These are phyloP conservation scores for Nothophytophthora sp. DNA, from an alignment of 352 stramenopile genomes.

Conservation along the genomic window DNA sequence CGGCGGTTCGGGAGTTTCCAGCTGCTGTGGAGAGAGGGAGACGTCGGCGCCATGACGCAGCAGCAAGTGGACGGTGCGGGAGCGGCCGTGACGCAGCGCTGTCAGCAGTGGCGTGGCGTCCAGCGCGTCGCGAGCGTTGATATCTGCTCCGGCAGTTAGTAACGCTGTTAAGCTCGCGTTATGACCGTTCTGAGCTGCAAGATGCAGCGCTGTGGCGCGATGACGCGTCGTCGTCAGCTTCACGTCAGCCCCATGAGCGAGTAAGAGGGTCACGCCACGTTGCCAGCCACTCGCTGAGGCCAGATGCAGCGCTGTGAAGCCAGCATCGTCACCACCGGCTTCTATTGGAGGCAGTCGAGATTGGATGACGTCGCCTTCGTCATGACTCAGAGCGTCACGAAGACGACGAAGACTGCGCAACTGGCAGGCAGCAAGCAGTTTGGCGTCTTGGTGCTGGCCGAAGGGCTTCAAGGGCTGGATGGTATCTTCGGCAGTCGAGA, in stretches of 20 bases:
- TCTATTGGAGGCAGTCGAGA: conserved; percentile 3
- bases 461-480: background rate
- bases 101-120: conserved; percentile 25
- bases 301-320: conserved; percentile 33
- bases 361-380: conserved; percentile 6
- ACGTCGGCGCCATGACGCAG: conserved; percentile 19
- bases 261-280: conserved; percentile 16
- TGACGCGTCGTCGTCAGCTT: too few species aligned
- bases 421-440: conserved; percentile 8
- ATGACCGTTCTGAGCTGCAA: conserved; percentile 31
- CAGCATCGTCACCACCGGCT: conserved; percentile 2
- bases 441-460: background rate
- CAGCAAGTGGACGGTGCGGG: conserved; percentile 22
- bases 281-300: conserved; percentile 29
- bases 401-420: conserved; percentile 6
- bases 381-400: conserved; percentile 16
- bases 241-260: conserved; percentile 27
- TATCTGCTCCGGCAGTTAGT: conserved; percentile 25
- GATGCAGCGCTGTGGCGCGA: conserved; percentile 23
- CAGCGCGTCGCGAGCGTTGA: conserved; percentile 14
- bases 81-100: conserved; percentile 32
- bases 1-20: background rate
- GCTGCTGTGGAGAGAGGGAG: background rate
- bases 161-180: conserved; percentile 19
- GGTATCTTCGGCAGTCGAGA: conserved; percentile 4